Evolutionary conservation across 2,329 filamentous ascomycete species (phyloP).

Genomic region (Calonectria pteridis): DNA sequence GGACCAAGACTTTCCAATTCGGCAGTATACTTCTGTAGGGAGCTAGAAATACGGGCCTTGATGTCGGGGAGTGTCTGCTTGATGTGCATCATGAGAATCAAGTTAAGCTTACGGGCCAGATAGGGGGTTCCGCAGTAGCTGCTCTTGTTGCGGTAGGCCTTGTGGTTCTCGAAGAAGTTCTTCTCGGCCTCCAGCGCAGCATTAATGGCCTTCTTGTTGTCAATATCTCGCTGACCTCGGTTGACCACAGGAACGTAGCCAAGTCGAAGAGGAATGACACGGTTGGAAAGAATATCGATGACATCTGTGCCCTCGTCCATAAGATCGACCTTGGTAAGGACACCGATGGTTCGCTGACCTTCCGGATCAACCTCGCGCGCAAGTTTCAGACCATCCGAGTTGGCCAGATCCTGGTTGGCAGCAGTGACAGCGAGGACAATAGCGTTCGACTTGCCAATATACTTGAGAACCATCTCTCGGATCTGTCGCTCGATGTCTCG

Average conservation of each 20-base stretch:
- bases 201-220: slow-evolving; percentile 96
- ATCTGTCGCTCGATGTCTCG: slow-evolving; percentile 98
- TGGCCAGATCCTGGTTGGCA: slow-evolving; percentile 97
- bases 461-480: slow-evolving; percentile 97
- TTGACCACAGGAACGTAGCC: slow-evolving; percentile 99
- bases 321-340: slow-evolving; percentile 97
- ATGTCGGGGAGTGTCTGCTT: slow-evolving; percentile 99
- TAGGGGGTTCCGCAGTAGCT: slow-evolving; percentile 99
- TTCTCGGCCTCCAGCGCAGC: slow-evolving; percentile 93
- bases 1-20: slow-evolving; percentile 89
- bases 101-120: slow-evolving; percentile 93
- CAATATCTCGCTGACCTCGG: slow-evolving; percentile 96
- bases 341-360: slow-evolving; percentile 97
- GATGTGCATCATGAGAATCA: slow-evolving; percentile 99
- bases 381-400: slow-evolving; percentile 97
- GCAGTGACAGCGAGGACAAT: slow-evolving; percentile 97
- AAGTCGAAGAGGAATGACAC: slow-evolving; percentile 93
- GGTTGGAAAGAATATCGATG: slow-evolving; percentile 96
- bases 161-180: slow-evolving; percentile 98
- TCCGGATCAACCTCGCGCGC: slow-evolving; percentile 97
- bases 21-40: slow-evolving; percentile 88
- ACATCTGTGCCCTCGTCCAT: slow-evolving; percentile 99
- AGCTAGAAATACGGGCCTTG: slow-evolving; percentile 95
- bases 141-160: slow-evolving; percentile 98
- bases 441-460: slow-evolving; percentile 98